Evolutionary conservation across 2,329 filamentous ascomycete genomes (phyloP).

Genomic region (Colletotrichum sp.): DNA sequence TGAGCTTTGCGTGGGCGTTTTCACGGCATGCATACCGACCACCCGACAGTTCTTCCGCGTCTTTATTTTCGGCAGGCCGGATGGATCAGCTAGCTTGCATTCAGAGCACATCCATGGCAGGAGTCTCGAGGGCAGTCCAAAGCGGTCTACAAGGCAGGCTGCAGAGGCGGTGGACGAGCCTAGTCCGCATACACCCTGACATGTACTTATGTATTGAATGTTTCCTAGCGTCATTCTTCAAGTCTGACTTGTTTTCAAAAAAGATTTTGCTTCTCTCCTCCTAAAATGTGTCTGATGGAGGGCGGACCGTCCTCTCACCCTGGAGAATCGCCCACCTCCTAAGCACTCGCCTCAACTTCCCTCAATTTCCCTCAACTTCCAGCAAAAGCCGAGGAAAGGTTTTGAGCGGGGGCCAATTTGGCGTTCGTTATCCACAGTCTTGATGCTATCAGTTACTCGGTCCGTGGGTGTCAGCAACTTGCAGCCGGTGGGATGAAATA

Average conservation of each 20-base stretch:
- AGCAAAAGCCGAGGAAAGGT: background rate
- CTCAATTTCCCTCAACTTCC: background rate
- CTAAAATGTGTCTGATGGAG: background rate
- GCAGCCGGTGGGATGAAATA: background rate
- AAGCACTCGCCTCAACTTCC: background rate
- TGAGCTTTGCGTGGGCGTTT: background rate
- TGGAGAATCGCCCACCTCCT: background rate
- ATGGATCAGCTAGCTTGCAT: background rate
- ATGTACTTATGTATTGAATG: fast-evolving
- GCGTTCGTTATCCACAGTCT: background rate
- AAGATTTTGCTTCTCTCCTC: too few species aligned
- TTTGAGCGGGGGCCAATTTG: background rate
- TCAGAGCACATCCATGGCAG: background rate
- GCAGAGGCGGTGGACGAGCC: background rate
- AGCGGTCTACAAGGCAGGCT: background rate
- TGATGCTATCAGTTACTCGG: fast-evolving
- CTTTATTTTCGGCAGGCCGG: background rate
- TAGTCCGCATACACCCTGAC: background rate
- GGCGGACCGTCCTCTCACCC: background rate
- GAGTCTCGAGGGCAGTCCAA: background rate
- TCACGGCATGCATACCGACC: background rate
- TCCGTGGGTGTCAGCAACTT: background rate
- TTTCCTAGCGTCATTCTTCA: too few species aligned
- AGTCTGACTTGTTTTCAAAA: background rate
- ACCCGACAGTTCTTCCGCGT: background rate